Percentiles rank a stretch among this genome's conserved stretches.
These are phyloP conservation scores for Mycena rosella DNA, from an alignment of 768 basidiomycete species.

Conservation along the genomic window DNA sequence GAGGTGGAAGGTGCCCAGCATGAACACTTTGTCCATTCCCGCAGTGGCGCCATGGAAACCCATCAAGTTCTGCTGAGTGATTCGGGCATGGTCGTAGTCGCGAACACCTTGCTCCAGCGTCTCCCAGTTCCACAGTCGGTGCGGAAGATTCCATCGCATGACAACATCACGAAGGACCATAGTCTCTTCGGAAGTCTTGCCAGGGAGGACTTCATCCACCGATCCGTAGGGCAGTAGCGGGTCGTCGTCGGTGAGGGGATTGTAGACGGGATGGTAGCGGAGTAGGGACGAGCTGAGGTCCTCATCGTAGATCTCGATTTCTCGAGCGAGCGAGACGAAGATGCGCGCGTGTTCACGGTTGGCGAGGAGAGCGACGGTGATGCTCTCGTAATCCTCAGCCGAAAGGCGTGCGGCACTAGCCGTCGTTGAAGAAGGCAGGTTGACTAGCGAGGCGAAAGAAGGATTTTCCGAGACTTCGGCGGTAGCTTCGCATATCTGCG, in stretches of 20 bases:
- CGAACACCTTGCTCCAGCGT: neutral
- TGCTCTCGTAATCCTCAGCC: no score
- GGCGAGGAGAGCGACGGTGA: neutral
- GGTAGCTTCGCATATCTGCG: no score
- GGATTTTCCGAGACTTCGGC: no score
- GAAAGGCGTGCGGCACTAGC: no score
- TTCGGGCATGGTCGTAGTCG: neutral
- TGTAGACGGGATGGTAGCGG: conserved; percentile 3
- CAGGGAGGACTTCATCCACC: conserved; percentile 4
- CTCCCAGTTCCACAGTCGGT: neutral
- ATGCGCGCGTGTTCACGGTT: neutral
- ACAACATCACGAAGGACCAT: conserved; percentile 5
- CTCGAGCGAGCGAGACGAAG: neutral
- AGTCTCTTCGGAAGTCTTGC: conserved; percentile 7
- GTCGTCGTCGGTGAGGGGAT: conserved; percentile 10
- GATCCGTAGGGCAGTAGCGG: conserved; percentile 26
- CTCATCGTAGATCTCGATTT: conserved; percentile 1
- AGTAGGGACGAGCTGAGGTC: neutral
- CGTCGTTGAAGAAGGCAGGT: no score
- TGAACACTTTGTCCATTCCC: neutral
- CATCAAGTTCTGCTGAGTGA: neutral
- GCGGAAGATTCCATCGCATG: neutral
- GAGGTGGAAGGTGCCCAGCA: neutral
- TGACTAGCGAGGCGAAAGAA: no score
- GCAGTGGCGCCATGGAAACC: neutral